phyloP scores from a whole-genome alignment of 208 protist species.

The Acanthamoeba culbertsoni region DNA sequence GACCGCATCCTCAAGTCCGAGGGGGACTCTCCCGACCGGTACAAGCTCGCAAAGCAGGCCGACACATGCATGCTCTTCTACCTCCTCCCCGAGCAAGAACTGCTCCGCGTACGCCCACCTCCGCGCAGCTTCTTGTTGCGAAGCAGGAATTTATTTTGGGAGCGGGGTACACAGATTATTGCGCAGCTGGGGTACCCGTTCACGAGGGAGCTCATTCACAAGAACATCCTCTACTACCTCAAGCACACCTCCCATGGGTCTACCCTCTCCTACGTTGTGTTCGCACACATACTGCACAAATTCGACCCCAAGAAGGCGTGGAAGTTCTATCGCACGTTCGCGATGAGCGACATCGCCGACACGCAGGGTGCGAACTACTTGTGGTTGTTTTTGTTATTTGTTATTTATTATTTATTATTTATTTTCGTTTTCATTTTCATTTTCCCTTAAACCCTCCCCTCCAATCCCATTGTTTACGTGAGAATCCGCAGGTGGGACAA shows the following conservation, averaged over 20 bases:
- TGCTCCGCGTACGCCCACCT: not conserved
- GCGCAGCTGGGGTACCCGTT: slow-evolving; percentile 53
- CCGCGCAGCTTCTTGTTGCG: not conserved
- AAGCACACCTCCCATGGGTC: slow-evolving; percentile 56
- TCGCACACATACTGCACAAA: slow-evolving; percentile 62
- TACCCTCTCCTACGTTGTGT: slow-evolving; percentile 63
- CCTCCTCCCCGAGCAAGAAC: slow-evolving; percentile 59
- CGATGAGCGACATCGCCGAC: slow-evolving; percentile 63
- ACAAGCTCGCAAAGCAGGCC: slow-evolving; percentile 69
- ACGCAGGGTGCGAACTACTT: not conserved
- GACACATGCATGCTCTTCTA: slow-evolving; percentile 74
- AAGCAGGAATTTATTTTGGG: no score
- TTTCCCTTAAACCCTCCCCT: not conserved
- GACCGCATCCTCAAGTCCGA: slow-evolving; percentile 67
- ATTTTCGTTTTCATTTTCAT: not conserved
- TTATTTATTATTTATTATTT: not conserved
- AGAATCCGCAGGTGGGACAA: slow-evolving; percentile 42
- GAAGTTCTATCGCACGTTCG: slow-evolving; percentile 59
- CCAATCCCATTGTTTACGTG: not conserved
- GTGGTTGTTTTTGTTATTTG: not conserved
- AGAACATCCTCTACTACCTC: slow-evolving; percentile 63
- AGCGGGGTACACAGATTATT: no score
- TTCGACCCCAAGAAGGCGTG: slow-evolving; percentile 62
- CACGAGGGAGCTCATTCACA: slow-evolving; percentile 51
- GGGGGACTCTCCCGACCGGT: slow-evolving; percentile 55